A percentile compares a stretch with the other conserved stretches of the same genome.
These are phyloP conservation scores for Phialocephala subalpina DNA, from an alignment of 2,329 filamentous ascomycete species.

Conservation along the genomic window DNA sequence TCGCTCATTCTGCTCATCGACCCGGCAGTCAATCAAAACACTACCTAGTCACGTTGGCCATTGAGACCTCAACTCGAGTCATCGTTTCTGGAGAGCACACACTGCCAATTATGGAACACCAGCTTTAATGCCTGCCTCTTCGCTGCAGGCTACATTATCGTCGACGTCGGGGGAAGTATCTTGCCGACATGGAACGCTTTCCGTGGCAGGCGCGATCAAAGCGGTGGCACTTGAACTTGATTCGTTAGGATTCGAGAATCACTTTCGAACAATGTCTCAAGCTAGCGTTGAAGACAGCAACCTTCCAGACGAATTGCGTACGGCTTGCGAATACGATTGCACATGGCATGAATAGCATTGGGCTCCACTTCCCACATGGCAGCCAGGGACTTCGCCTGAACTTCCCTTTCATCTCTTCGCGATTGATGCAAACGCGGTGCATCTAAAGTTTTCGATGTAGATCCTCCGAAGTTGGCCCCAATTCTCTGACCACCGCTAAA, in stretches of 20 bases:
- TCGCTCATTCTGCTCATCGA: too few species aligned
- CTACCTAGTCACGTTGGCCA: too few species aligned
- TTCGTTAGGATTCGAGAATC: neutral
- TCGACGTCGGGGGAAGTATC: too few species aligned
- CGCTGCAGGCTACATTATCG: too few species aligned
- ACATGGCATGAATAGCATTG: neutral
- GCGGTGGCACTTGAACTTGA: neutral
- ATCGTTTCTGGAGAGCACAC: too few species aligned
- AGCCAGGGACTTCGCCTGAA: neutral
- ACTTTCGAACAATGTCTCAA: neutral
- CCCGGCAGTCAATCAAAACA: too few species aligned
- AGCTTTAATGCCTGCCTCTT: neutral
- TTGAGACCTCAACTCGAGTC: too few species aligned
- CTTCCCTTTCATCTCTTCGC: neutral
- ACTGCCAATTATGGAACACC: too few species aligned
- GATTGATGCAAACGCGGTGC: neutral
- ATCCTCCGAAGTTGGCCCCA: too few species aligned
- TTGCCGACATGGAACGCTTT: neutral
- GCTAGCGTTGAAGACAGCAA: neutral
- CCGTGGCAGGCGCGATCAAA: neutral
- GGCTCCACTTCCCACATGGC: neutral
- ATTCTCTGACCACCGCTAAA: neutral
- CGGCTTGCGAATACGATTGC: neutral
- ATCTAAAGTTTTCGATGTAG: neutral
- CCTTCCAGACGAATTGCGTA: neutral